Evolutionary conservation across 2,329 filamentous ascomycete species (phyloP).

Genomic region (Penicillium capsulatum): DNA sequence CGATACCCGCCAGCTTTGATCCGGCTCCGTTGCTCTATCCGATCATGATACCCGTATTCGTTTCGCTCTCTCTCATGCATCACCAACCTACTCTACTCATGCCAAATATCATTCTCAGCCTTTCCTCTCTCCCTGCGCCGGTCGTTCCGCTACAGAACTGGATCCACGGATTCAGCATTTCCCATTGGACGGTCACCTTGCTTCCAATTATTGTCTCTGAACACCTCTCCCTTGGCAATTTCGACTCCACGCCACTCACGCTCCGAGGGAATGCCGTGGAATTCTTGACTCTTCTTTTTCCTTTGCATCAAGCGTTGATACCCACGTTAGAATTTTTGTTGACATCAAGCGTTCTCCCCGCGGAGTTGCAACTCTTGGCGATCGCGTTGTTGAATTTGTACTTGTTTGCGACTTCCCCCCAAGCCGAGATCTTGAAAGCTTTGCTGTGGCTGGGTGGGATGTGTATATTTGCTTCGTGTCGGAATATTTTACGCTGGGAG

Average conservation of each 20-base stretch:
- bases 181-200: conserved; percentile 77
- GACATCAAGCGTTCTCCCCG: conserved; percentile 78
- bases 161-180: conserved; percentile 55
- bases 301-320: conserved; percentile 75
- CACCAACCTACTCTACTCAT: conserved; percentile 61
- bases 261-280: conserved; percentile 51
- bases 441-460: conserved; percentile 82
- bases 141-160: conserved; percentile 63
- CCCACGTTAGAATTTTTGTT: conserved; percentile 73
- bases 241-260: conserved; percentile 31
- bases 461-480: conserved; percentile 67
- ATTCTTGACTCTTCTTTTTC: conserved; percentile 65
- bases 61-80: conserved; percentile 68
- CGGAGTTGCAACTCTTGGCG: conserved; percentile 84
- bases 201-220: conserved; percentile 60
- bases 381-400: conserved; percentile 76
- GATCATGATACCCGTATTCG: conserved; percentile 67
- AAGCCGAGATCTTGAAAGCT: conserved; percentile 78
- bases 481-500: conserved; percentile 73
- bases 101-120: conserved; percentile 74
- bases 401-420: conserved; percentile 72
- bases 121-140: conserved; percentile 69
- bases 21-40: conserved; percentile 90
- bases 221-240: conserved; percentile 34
- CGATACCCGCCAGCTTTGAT: conserved; percentile 75